Percentiles rank a stretch among this genome's conserved stretches.
phyloP scores from a whole-genome alignment of 192 early-diverging fungal species.

The Endogone sp. region DNA sequence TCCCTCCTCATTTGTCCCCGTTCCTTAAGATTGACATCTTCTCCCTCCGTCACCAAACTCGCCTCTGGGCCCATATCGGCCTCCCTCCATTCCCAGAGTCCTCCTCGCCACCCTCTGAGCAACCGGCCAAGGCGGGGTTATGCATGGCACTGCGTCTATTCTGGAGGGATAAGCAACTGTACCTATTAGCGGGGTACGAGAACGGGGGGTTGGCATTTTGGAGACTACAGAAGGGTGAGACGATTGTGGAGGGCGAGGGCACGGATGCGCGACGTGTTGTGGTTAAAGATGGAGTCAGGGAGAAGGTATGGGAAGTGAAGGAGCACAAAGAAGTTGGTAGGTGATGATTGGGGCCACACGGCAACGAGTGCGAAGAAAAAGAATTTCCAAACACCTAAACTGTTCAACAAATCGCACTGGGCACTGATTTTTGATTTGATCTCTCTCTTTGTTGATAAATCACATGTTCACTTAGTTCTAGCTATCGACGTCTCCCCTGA shows the following conservation, averaged over 20 bases:
- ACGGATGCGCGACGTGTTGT: slow-evolving; percentile 4
- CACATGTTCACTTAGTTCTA: slow-evolving; percentile 13
- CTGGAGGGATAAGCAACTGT: slow-evolving; percentile 3
- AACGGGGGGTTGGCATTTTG: slow-evolving; percentile 9
- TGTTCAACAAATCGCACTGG: no score
- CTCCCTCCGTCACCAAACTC: slow-evolving; percentile 7
- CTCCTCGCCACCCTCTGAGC: background rate
- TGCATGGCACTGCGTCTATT: slow-evolving; percentile 24
- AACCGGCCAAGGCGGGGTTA: slow-evolving; percentile 3
- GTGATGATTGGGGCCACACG: background rate
- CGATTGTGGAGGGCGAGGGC: slow-evolving; percentile 12
- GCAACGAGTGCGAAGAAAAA: background rate
- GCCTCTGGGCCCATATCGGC: slow-evolving; percentile 8
- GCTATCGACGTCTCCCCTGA: background rate
- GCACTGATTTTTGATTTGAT: background rate
- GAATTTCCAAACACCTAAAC: background rate
- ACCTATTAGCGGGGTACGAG: slow-evolving; percentile 20
- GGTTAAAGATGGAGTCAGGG: background rate
- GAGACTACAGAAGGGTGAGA: slow-evolving; percentile 9
- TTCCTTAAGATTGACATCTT: slow-evolving; percentile 27
- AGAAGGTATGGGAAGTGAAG: slow-evolving; percentile 11
- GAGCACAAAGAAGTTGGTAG: slow-evolving; percentile 19
- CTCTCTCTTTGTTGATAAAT: background rate
- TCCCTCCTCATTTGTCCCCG: background rate
- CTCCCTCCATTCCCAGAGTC: background rate